Percentiles rank a stretch among this genome's conserved stretches.
These are phyloP conservation scores for Boletus rubropictus DNA, from an alignment of 768 basidiomycete genomes.

Conservation along the genomic window DNA sequence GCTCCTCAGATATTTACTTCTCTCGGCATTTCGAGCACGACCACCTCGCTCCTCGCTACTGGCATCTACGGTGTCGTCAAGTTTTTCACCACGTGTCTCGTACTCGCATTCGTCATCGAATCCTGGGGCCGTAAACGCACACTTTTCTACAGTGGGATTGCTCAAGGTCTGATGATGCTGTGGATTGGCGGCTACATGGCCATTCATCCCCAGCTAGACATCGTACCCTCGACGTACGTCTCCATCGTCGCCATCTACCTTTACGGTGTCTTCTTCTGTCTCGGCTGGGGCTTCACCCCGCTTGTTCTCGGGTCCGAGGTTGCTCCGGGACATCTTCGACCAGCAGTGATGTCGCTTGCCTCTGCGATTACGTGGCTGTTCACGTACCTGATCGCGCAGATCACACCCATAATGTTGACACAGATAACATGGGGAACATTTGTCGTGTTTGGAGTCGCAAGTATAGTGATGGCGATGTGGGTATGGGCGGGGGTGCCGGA, in stretches of 20 bases:
- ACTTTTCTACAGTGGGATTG: slow-evolving; percentile 33
- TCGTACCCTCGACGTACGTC: too few species aligned
- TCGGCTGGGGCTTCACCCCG: slow-evolving; percentile 32
- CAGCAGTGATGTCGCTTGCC: slow-evolving; percentile 29
- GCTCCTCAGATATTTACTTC: slow-evolving; percentile 33
- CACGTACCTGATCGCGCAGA: slow-evolving; percentile 34
- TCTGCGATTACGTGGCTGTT: slow-evolving; percentile 32
- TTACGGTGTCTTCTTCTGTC: slow-evolving; percentile 33
- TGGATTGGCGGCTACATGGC: slow-evolving; percentile 32
- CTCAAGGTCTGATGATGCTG: slow-evolving; percentile 34
- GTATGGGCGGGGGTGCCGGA: slow-evolving; percentile 36
- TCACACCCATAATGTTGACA: slow-evolving; percentile 34
- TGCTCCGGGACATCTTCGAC: slow-evolving; percentile 34
- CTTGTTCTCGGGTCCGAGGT: slow-evolving; percentile 33
- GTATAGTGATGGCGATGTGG: slow-evolving; percentile 31
- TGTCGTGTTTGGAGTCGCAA: slow-evolving; percentile 29
- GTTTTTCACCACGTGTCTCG: slow-evolving; percentile 27
- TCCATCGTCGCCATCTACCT: slow-evolving; percentile 35
- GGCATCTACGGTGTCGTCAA: slow-evolving; percentile 41
- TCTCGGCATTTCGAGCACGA: slow-evolving; percentile 31
- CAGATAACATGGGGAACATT: slow-evolving; percentile 28
- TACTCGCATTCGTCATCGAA: slow-evolving; percentile 36
- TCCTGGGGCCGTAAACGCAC: slow-evolving; percentile 35
- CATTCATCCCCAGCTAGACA: too few species aligned
- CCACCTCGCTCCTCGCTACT: slow-evolving; percentile 34